Evolutionary conservation across 352 stramenopile species (phyloP), one percentile per base, ranked within the genome.

Genomic region (Pseudoperonospora humuli): DNA sequence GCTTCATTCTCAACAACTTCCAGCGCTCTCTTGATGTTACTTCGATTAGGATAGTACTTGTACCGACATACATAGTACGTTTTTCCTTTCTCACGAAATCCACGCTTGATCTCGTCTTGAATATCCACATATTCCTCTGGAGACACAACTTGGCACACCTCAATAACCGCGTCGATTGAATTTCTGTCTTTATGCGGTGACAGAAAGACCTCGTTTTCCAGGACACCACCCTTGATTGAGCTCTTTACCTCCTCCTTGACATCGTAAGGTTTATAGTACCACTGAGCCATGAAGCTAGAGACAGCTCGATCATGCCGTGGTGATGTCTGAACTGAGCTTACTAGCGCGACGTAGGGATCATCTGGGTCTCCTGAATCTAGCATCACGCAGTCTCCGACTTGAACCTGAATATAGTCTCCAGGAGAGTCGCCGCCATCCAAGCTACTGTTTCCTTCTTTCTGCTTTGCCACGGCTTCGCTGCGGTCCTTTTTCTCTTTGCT

Each of bases 191-290:
- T 87, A 51, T 92, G 76, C 6, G 73, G 71, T 10, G 80, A 88
- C n/a, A 88, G 32, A 50, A 92, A 92, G 13, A 92, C 80, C 54
- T 92, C 77, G 14, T 75, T 69, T 37, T 78, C 53, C 17, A 85
- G 40, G 17, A 86, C 63, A 5, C 74, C 75, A 21, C 74, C 75
- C 13, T 64, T 56, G 15, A 92, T 77, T 33, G 59, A 62, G 3
- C 50, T 57, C n/a, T 76, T 68, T 19, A 86, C 75, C 32, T 88
- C 68, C 0, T 80, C 52, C 4, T 62, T 60, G 13, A 92, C 61
- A 37, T 92, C 80, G 6, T 86, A 72, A 0, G 75, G 72, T 42
- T 88, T 88, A 53, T 89, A 92, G 39, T 87, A 92, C 80, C 80
- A 92, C 51, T 89, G 75, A 18, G 74, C 80, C 25, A 79, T 86